Evolutionary conservation across 2,329 filamentous ascomycete genomes (phyloP).

Genomic region (Nothophoma quercina): DNA sequence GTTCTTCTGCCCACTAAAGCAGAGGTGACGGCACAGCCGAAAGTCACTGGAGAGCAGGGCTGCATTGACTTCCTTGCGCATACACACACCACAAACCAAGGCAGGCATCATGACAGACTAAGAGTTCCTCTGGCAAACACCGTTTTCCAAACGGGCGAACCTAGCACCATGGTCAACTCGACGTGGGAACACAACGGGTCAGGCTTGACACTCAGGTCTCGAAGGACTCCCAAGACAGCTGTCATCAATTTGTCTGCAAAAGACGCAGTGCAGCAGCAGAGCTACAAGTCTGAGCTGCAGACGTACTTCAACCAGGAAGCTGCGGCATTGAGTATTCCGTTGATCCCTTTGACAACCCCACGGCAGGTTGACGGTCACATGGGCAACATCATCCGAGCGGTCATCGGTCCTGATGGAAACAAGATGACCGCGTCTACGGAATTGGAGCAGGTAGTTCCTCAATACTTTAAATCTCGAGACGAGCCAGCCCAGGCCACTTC

Average conservation of each 20-base stretch:
- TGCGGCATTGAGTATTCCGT: constrained; percentile 52
- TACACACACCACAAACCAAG: constrained; percentile 1
- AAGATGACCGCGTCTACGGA: constrained; percentile 72
- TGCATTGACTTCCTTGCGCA: constrained; percentile 36
- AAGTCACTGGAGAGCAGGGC: not conserved
- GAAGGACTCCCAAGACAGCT: not conserved
- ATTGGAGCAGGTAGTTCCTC: constrained; percentile 70
- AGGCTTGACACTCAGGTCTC: not conserved
- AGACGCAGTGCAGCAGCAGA: not conserved
- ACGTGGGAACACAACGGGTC: constrained; percentile 26
- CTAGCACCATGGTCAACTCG: constrained; percentile 37
- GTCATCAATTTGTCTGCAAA: constrained; percentile 7
- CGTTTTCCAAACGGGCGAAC: constrained; percentile 73
- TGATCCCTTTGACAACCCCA: constrained; percentile 70
- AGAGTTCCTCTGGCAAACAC: constrained; percentile 78
- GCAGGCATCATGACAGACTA: constrained; percentile 34
- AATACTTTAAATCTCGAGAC: constrained; percentile 59
- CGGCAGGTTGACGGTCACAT: constrained; percentile 70
- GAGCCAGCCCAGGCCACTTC: constrained; percentile 60
- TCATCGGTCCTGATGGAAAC: constrained; percentile 58
- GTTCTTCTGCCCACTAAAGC: constrained; percentile 21
- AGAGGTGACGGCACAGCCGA: not conserved
- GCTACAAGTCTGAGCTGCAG: not conserved
- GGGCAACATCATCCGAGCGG: constrained; percentile 78
- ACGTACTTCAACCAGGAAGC: constrained; percentile 14